These are phyloP conservation scores for Knufia petricola DNA, from an alignment of 2,329 filamentous ascomycete genomes.

Conservation along the genomic window DNA sequence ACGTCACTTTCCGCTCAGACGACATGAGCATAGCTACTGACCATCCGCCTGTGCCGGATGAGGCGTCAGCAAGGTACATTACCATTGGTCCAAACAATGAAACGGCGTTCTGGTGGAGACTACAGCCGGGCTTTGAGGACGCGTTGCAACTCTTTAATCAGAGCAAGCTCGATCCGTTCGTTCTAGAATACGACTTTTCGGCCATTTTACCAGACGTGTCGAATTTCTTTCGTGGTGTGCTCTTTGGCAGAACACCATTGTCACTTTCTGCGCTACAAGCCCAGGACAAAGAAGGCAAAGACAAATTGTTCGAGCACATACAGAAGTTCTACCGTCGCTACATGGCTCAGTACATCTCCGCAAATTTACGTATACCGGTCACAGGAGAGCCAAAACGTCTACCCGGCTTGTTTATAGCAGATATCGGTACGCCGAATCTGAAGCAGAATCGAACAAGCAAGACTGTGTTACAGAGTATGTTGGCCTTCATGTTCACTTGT, in stretches of 20 bases:
- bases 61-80: constrained; percentile 8
- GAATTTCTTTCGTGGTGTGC: constrained; percentile 16
- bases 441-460: constrained; percentile 13
- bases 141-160: neutral
- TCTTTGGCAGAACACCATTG: constrained; percentile 13
- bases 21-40: neutral
- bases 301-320: constrained; percentile 9
- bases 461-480: constrained; percentile 13
- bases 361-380: constrained; percentile 13
- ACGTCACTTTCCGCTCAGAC: constrained; percentile 3
- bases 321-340: constrained; percentile 17
- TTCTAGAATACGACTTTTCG: too few relatives aligned
- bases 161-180: too few relatives aligned
- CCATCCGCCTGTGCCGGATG: constrained; percentile 9
- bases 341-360: constrained; percentile 20
- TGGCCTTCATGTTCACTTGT: constrained; percentile 13
- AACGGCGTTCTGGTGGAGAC: neutral
- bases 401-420: neutral
- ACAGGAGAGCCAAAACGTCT: neutral
- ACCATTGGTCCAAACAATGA: constrained; percentile 6
- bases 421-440: neutral
- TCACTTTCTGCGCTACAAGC: neutral
- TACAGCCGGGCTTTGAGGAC: neutral
- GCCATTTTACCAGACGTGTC: neutral
- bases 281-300: neutral